Base-by-base conservation (phyloP, 352 stramenopile genomes). In the Peronospora tabacina region DNA sequence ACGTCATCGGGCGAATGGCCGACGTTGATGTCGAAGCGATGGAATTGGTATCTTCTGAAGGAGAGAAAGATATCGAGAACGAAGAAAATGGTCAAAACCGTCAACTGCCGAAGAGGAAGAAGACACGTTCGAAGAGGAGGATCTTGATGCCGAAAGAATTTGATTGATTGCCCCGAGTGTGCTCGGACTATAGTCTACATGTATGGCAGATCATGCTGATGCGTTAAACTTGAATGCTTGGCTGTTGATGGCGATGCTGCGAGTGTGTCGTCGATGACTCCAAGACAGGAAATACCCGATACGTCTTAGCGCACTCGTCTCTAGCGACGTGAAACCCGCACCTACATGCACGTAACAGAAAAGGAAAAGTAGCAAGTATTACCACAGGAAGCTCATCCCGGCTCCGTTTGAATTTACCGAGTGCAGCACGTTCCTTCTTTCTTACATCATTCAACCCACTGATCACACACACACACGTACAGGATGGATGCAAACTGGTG, bases 361-460 rank as follows among this genome's bases (percentile, higher is more conserved):
- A 13, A 52, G 17, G 5, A 36, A 2, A 13, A 52, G 17, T 24
- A 36, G 32, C 15, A 51, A 17, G 24, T 40, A 33, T 16, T 49
- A 60, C 47, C 33, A 63, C 32, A 26, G 38, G 12, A 46, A 50
- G 24, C 22, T 37, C 20, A 12, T 39, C 37, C 22, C 26, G 36
- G 32, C 35, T 40, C 44, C 12, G 34, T 28, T 24, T 53, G 35
- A 50, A 36, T 15, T 10, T 30, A 52, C 39, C 51, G 29, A 61
- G 32, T 54, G 57, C 52, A 67, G 53, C 44, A 59, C 51, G 34
- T 49, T 51, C 49, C 57, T 48, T 41, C 12, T 37, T 32, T 13
- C 22, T 39, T 62, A 62, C 44, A 52, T 49, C 44, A 52, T 49
- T 19, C 28, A 61, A 56, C 52, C 45, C 24, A 65, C 40, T 41